These are phyloP conservation scores for Inonotus obliquus DNA, from an alignment of 1,284 basidiomycete species.

Conservation along the genomic window DNA sequence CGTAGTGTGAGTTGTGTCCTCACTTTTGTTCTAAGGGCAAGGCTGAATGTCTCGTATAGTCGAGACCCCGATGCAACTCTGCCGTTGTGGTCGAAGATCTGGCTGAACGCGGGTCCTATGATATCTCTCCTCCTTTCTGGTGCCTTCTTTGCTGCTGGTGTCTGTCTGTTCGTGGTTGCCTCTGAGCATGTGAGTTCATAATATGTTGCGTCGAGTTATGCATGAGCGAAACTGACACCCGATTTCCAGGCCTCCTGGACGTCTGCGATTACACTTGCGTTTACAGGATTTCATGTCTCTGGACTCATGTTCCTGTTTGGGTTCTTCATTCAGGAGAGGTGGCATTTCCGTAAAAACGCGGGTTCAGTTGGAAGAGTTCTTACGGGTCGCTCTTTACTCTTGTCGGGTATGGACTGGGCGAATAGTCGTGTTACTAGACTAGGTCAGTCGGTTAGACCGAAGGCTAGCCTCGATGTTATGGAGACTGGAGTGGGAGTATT, in stretches of 20 bases:
- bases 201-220: not conserved
- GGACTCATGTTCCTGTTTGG: not conserved
- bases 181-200: not conserved
- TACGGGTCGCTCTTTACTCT: not conserved
- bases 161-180: conserved; percentile 1
- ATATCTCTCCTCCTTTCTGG: conserved; percentile 3
- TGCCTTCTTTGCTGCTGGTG: not conserved
- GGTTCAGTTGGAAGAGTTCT: not conserved
- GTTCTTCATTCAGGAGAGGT: not conserved
- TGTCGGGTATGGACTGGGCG: not conserved
- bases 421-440: not conserved
- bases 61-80: not conserved
- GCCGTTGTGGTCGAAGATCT: not conserved
- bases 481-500: not conserved
- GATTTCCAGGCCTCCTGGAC: not conserved
- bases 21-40: too few species aligned
- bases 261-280: not conserved
- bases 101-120: conserved; percentile 4
- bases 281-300: not conserved
- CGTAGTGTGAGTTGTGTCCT: not conserved
- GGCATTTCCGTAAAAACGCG: conserved; percentile 3
- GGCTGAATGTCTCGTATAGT: not conserved
- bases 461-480: not conserved
- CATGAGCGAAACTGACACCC: not conserved
- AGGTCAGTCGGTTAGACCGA: not conserved